Conservation (phyloP, 2,329 filamentous ascomycete species). For the Tolypocladium capitatum region DNA sequence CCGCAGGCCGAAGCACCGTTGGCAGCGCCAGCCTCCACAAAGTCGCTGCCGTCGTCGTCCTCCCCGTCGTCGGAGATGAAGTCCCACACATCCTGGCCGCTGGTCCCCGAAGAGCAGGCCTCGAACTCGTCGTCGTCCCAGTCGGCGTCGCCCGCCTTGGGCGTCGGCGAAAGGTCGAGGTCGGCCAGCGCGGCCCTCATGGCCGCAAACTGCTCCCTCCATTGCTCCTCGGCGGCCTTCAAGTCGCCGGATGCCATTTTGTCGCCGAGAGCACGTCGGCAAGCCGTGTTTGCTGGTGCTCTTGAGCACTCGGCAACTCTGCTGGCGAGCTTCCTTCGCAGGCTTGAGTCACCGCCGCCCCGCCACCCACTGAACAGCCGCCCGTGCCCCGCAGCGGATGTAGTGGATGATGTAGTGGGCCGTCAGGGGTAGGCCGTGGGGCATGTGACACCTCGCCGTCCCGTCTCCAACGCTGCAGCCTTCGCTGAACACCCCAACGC, state of each 20-base stretch:
- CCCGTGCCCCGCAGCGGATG: too few relatives aligned
- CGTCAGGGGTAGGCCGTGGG: too few relatives aligned
- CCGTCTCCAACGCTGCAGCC: neutral
- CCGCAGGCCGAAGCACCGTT: constrained; percentile 31
- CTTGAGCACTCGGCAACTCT: too few relatives aligned
- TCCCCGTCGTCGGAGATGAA: constrained; percentile 66
- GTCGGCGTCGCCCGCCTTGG: constrained; percentile 30
- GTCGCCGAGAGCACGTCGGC: neutral
- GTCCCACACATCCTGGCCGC: constrained; percentile 81
- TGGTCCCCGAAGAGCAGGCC: constrained; percentile 42
- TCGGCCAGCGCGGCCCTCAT: constrained; percentile 80
- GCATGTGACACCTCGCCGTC: neutral
- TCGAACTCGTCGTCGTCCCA: constrained; percentile 53
- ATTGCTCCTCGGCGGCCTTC: constrained; percentile 43
- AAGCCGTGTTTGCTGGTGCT: neutral
- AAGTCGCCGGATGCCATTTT: constrained; percentile 22
- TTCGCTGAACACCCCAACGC: neutral
- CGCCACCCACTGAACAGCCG: too few relatives aligned
- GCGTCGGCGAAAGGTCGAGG: constrained; percentile 37
- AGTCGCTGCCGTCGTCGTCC: constrained; percentile 52
- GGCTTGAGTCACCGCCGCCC: neutral
- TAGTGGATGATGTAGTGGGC: too few relatives aligned
- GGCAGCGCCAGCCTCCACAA: constrained; percentile 32
- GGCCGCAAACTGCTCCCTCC: constrained; percentile 70
- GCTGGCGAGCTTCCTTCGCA: too few relatives aligned